These are phyloP conservation scores for Chalara sp. DNA, from an alignment of 2,329 filamentous ascomycete genomes.

Conservation along the genomic window DNA sequence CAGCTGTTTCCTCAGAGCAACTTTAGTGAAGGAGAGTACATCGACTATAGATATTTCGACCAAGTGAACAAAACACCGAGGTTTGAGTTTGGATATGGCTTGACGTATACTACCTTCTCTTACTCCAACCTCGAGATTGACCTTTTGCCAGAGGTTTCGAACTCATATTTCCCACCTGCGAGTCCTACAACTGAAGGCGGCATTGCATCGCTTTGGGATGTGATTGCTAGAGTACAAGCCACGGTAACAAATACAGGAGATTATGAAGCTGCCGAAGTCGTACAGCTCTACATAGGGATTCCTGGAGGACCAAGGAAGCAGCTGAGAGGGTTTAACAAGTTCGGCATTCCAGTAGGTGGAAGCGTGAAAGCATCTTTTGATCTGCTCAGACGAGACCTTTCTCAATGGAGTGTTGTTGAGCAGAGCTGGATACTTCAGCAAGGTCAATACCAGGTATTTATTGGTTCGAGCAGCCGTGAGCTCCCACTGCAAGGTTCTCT, in stretches of 20 bases:
- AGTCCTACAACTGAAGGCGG: constrained; percentile 50
- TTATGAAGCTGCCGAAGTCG: constrained; percentile 20
- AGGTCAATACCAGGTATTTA: constrained; percentile 30
- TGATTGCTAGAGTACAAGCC: constrained; percentile 39
- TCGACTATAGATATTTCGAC: constrained; percentile 47
- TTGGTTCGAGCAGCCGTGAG: constrained; percentile 28
- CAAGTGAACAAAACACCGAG: constrained; percentile 25
- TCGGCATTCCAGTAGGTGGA: constrained; percentile 39
- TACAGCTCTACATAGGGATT: constrained; percentile 21
- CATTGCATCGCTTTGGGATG: constrained; percentile 47
- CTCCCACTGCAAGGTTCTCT: constrained; percentile 8
- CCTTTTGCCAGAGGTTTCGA: constrained; percentile 31
- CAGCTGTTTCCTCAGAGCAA: constrained; percentile 42
- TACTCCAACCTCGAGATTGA: constrained; percentile 36
- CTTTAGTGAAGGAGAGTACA: constrained; percentile 42
- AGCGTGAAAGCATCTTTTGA: constrained; percentile 40
- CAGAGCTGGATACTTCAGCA: constrained; percentile 54
- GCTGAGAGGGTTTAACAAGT: constrained; percentile 57
- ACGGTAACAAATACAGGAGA: constrained; percentile 41
- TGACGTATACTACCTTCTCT: constrained; percentile 49
- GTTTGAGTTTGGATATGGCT: constrained; percentile 38
- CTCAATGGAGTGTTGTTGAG: constrained; percentile 53
- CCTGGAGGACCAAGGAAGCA: constrained; percentile 44
- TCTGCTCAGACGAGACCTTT: constrained; percentile 54
- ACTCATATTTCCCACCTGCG: constrained; percentile 43